phyloP scores from a whole-genome alignment of 495 filamentous ascomycete species.

The Talaromyces liani region DNA sequence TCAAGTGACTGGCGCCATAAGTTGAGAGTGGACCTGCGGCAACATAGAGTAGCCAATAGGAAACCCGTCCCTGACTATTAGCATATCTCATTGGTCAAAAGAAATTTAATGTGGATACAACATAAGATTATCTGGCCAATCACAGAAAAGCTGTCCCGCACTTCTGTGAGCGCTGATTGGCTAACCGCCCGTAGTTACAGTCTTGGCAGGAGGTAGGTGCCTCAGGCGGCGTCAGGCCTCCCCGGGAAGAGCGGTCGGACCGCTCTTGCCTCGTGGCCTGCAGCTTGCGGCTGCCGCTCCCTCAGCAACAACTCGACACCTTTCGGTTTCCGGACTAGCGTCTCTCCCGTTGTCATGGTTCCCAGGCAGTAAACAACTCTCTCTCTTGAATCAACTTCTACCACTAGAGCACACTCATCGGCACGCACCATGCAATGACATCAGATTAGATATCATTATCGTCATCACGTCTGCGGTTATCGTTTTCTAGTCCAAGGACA shows the following conservation, averaged over 20 bases:
- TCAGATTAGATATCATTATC: background rate
- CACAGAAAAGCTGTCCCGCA: background rate
- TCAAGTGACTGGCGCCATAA: slow-evolving; percentile 2
- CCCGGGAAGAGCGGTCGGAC: no score
- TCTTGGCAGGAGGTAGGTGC: background rate
- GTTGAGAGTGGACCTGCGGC: background rate
- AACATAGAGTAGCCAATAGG: background rate
- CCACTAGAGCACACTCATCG: background rate
- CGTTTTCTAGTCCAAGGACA: background rate
- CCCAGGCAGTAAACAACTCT: background rate
- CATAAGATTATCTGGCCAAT: background rate
- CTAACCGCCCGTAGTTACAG: background rate
- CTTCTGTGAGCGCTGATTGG: background rate
- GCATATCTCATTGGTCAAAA: background rate
- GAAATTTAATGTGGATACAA: background rate
- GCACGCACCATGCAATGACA: background rate
- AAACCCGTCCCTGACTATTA: background rate
- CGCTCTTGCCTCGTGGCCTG: background rate
- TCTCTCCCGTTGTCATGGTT: slow-evolving; percentile 1
- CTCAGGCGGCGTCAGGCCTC: slow-evolving; percentile 1
- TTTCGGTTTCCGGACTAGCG: background rate
- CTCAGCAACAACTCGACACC: background rate
- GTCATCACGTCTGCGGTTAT: background rate
- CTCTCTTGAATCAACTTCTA: background rate
- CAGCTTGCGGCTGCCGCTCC: background rate